These are phyloP conservation scores for Kwoniella sp. DNA, from an alignment of 768 basidiomycete genomes.

Conservation along the genomic window DNA sequence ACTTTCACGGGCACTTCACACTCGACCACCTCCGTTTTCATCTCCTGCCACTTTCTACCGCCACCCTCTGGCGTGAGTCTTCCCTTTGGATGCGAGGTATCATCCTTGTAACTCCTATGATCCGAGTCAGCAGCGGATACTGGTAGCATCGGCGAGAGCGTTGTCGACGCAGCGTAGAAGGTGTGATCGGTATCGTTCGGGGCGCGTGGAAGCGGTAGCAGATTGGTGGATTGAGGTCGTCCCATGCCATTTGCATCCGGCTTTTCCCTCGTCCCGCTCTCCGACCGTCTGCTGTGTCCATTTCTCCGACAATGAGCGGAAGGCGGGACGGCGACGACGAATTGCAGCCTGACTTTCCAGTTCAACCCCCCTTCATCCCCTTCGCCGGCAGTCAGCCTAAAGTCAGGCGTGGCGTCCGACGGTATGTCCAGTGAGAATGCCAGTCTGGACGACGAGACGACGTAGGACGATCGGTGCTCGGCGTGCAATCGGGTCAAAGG, in stretches of 20 bases:
- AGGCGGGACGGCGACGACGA: conserved; percentile 68
- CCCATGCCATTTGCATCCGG: background rate
- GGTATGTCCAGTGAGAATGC: conserved; percentile 90
- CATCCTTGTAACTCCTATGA: background rate
- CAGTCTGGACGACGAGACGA: conserved; percentile 66
- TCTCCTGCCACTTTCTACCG: conserved; percentile 59
- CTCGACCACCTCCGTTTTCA: conserved; percentile 80
- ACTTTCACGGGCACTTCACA: conserved; percentile 86
- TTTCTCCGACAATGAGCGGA: background rate
- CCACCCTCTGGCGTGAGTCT: too few species aligned
- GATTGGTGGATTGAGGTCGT: conserved; percentile 10
- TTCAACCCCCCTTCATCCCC: conserved; percentile 65
- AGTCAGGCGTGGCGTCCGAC: conserved; percentile 81
- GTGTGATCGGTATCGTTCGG: conserved; percentile 58
- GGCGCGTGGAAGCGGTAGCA: conserved; percentile 20
- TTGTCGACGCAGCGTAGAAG: conserved; percentile 56
- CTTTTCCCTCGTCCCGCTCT: background rate
- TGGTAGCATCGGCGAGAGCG: conserved; percentile 18
- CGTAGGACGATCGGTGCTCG: conserved; percentile 75
- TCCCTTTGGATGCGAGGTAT: background rate
- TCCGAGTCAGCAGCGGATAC: background rate
- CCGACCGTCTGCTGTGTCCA: background rate
- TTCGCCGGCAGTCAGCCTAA: conserved; percentile 61
- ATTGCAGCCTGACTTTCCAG: conserved; percentile 81
- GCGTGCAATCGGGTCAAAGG: conserved; percentile 73